phyloP scores from a whole-genome alignment of 148 eudicot species.

The Nyssa sinensis region DNA sequence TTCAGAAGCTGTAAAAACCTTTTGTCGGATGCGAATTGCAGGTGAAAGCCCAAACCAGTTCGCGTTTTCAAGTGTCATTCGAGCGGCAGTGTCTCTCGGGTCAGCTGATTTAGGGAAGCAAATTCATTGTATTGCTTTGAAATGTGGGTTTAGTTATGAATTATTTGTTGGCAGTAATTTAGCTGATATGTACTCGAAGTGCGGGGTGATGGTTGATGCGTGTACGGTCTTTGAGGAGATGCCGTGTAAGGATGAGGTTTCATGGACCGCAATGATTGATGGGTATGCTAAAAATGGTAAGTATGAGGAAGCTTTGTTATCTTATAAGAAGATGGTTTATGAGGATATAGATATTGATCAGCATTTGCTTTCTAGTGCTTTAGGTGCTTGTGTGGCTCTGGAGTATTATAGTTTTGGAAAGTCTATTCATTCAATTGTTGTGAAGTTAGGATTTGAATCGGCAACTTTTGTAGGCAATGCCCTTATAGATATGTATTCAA shows the following conservation, averaged over 20 bases:
- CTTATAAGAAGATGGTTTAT: slow-evolving; percentile 33
- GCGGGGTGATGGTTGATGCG: slow-evolving; percentile 36
- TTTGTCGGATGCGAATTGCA: slow-evolving; percentile 28
- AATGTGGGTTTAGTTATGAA: slow-evolving; percentile 38
- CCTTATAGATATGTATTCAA: slow-evolving; percentile 42
- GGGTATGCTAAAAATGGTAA: slow-evolving; percentile 47
- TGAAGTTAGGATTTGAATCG: slow-evolving; percentile 36
- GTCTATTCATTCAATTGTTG: slow-evolving; percentile 27
- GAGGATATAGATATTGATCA: slow-evolving; percentile 30
- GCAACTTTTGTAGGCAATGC: slow-evolving; percentile 40
- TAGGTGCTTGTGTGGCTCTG: slow-evolving; percentile 33
- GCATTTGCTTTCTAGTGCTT: slow-evolving; percentile 27
- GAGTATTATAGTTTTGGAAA: slow-evolving; percentile 27
- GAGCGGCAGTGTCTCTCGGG: slow-evolving; percentile 24
- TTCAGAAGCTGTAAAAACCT: slow-evolving; percentile 21
- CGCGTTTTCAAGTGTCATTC: slow-evolving; percentile 42
- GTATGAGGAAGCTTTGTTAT: slow-evolving; percentile 33
- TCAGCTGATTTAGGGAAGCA: slow-evolving; percentile 33
- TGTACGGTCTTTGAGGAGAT: slow-evolving; percentile 49
- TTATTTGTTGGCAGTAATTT: slow-evolving; percentile 50
- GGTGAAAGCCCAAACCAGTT: slow-evolving; percentile 40
- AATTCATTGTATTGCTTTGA: slow-evolving; percentile 42
- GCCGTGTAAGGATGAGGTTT: slow-evolving; percentile 51
- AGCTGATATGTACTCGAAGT: slow-evolving; percentile 57
- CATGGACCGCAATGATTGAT: slow-evolving; percentile 52